A percentile compares a stretch with the other conserved stretches of the same genome.
These are phyloP conservation scores for Rhizoclosmatium sp. DNA, from an alignment of 192 early-diverging fungal genomes.

Conservation along the genomic window DNA sequence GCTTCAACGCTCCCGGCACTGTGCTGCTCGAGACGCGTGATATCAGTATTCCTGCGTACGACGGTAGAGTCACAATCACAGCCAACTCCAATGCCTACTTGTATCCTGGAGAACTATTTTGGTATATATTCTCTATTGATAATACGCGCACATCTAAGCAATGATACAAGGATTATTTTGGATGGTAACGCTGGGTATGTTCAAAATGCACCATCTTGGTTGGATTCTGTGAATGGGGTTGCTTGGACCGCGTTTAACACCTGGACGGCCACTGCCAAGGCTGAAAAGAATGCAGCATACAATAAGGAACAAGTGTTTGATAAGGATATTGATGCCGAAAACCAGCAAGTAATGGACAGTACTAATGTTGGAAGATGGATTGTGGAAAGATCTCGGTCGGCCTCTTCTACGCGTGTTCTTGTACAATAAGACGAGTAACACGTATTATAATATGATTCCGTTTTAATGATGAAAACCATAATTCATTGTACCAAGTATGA, in stretches of 20 bases:
- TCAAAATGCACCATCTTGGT: conserved; percentile 24
- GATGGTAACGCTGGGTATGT: conserved; percentile 25
- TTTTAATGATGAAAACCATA: too few relatives aligned
- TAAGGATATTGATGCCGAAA: background rate
- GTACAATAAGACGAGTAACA: conserved; percentile 2
- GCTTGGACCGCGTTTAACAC: conserved; percentile 37
- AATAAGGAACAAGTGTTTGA: background rate
- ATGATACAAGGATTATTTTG: background rate
- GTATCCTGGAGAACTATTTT: conserved; percentile 37
- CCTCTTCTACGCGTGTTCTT: conserved; percentile 26
- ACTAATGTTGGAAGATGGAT: conserved; percentile 12
- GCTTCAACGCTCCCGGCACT: conserved; percentile 19
- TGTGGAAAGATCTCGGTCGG: conserved; percentile 12
- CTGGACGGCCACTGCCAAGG: background rate
- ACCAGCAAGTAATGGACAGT: conserved; percentile 4
- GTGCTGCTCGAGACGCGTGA: conserved; percentile 23
- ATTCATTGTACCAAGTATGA: too few relatives aligned
- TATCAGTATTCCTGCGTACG: conserved; percentile 16
- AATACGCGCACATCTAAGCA: too few relatives aligned
- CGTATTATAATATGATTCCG: too few relatives aligned
- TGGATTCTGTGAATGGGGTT: conserved; percentile 26
- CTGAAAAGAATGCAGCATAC: background rate
- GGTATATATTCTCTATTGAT: background rate
- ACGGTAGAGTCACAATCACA: conserved; percentile 32
- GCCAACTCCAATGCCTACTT: conserved; percentile 15